Evolutionary conservation across 164 flowering plant species (phyloP).

Genomic region (Magnolia officinalis): DNA sequence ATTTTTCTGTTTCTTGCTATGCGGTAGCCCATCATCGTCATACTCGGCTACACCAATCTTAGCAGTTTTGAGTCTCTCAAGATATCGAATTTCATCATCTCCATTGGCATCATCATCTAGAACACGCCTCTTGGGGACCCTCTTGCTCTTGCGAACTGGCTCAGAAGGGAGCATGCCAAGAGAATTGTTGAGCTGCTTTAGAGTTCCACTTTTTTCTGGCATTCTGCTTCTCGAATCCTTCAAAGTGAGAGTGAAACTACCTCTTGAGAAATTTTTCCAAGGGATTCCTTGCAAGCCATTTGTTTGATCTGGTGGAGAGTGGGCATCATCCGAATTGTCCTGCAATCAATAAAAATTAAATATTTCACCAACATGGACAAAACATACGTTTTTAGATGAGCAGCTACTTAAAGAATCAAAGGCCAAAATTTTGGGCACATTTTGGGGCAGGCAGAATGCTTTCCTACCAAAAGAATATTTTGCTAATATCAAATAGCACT

Average conservation of each 20-base stretch:
- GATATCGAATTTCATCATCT: conserved; percentile 11
- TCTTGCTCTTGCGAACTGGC: conserved; percentile 17
- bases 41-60: conserved; percentile 1
- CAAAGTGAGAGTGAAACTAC: conserved; percentile 29
- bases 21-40: not conserved
- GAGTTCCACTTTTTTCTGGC: not conserved
- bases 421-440: not conserved
- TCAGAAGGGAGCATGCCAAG: not conserved
- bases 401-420: not conserved
- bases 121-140: conserved; percentile 21
- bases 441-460: too few relatives aligned
- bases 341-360: conserved; percentile 20
- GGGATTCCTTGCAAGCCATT: conserved; percentile 62
- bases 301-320: conserved; percentile 37
- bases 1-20: conserved; percentile 1
- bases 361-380: not conserved
- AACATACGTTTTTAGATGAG: not conserved
- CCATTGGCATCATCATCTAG: conserved; percentile 13
- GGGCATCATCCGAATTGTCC: conserved; percentile 40
- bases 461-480: too few relatives aligned
- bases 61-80: conserved; percentile 1
- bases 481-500: too few relatives aligned
- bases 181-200: conserved; percentile 2
- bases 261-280: conserved; percentile 67
- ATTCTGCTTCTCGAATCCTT: conserved; percentile 3